Percentiles rank a stretch among this genome's conserved stretches.
Evolutionary conservation across 495 filamentous ascomycete genomes (phyloP).

Genomic region (Annulohypoxylon moriforme): DNA sequence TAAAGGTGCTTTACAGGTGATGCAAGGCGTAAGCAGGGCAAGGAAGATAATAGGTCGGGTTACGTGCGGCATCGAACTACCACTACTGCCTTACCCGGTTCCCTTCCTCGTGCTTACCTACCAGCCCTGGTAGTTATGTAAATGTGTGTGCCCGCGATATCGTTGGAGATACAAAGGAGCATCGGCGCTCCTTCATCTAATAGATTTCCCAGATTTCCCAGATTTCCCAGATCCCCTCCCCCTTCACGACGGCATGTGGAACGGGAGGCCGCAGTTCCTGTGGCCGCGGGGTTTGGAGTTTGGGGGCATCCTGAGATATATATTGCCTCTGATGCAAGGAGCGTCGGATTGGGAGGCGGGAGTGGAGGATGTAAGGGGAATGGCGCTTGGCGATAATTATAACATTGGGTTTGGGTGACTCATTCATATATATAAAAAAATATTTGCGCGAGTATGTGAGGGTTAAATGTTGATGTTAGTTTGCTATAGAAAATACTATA

Average conservation of each 20-base stretch:
- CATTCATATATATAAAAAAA: not conserved
- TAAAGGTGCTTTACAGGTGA: not conserved
- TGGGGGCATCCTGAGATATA: not conserved
- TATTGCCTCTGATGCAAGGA: not conserved
- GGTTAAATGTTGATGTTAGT: not conserved
- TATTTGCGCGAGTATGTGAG: not conserved
- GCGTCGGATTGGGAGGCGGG: conserved; percentile 1
- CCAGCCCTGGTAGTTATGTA: not conserved
- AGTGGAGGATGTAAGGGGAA: not conserved
- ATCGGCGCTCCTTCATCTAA: not conserved
- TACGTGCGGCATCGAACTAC: conserved; percentile 24
- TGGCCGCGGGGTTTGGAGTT: not conserved
- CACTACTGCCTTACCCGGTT: not conserved
- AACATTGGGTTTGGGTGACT: too few species aligned
- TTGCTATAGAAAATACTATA: not conserved
- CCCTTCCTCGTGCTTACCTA: not conserved
- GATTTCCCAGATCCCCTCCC: not conserved
- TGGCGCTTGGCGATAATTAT: not conserved
- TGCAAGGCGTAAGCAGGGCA: not conserved
- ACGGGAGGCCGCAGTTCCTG: not conserved
- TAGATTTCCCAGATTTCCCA: not conserved
- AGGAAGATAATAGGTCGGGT: too few species aligned
- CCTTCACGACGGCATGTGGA: not conserved
- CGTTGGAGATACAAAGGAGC: not conserved
- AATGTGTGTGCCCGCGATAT: not conserved